A percentile compares a stretch with the other conserved stretches of the same genome.
Evolutionary conservation across 2,329 filamentous ascomycete genomes (phyloP).

Genomic region (Fusarium dlaminii): DNA sequence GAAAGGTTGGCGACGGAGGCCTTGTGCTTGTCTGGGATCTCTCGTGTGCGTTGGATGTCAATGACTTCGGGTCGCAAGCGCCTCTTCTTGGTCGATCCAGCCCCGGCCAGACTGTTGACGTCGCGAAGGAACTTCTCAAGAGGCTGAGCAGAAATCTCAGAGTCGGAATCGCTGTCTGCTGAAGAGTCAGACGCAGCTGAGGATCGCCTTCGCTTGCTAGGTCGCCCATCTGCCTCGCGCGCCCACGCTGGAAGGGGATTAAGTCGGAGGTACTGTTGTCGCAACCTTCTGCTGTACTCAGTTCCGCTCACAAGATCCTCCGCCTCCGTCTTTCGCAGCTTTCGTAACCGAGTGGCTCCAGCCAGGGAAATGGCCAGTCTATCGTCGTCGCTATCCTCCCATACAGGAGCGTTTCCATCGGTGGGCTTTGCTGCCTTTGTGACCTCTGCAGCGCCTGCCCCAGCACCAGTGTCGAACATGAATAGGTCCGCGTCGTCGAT

Average conservation of each 20-base stretch:
- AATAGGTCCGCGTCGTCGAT: constrained; percentile 84
- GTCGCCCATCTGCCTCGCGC: constrained; percentile 59
- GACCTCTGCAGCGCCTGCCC: constrained; percentile 47
- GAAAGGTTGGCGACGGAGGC: constrained; percentile 83
- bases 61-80: constrained; percentile 87
- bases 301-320: constrained; percentile 89
- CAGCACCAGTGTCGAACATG: constrained; percentile 77
- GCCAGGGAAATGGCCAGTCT: constrained; percentile 84
- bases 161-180: constrained; percentile 66
- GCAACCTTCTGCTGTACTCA: constrained; percentile 83
- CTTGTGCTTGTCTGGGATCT: constrained; percentile 81
- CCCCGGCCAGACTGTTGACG: constrained; percentile 71
- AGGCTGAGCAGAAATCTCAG: constrained; percentile 75
- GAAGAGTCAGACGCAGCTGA: constrained; percentile 61
- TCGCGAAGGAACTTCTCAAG: constrained; percentile 83
- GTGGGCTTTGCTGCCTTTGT: constrained; percentile 40
- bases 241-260: constrained; percentile 72
- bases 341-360: constrained; percentile 77
- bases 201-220: constrained; percentile 61
- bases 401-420: constrained; percentile 66
- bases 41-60: constrained; percentile 88
- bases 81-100: constrained; percentile 65
- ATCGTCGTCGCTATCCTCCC: constrained; percentile 98
- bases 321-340: constrained; percentile 80
- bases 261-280: constrained; percentile 75